Conservation (phyloP, 805 yeast genomes). For the Sugiyamaella chiloensis region DNA sequence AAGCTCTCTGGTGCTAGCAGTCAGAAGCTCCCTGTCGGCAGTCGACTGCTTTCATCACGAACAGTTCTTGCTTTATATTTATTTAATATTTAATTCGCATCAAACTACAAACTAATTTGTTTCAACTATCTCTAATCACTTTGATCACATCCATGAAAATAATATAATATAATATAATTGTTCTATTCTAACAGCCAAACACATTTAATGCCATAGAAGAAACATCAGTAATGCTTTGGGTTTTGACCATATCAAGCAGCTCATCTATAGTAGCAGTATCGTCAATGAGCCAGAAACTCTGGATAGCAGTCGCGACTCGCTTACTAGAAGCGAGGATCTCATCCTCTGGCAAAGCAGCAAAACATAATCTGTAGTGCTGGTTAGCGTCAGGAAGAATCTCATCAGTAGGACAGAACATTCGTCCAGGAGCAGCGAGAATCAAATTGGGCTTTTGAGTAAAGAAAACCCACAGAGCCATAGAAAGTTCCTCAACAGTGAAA, state of each 20-base stretch:
- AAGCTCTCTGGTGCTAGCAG: too few species aligned
- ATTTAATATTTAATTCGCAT: too few species aligned
- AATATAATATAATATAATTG: too few species aligned
- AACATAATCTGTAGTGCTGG: conserved; percentile 19
- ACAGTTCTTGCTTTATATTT: too few species aligned
- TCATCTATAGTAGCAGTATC: conserved; percentile 14
- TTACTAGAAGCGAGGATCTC: conserved; percentile 11
- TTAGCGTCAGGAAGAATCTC: conserved; percentile 8
- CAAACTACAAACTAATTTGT: too few species aligned
- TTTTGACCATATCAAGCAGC: conserved; percentile 1
- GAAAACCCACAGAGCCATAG: conserved; percentile 18
- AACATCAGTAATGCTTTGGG: neutral
- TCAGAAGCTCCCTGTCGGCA: too few species aligned
- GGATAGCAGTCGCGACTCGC: conserved; percentile 18
- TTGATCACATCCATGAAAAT: too few species aligned
- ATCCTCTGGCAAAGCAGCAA: conserved; percentile 21
- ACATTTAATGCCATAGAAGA: neutral
- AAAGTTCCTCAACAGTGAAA: conserved; percentile 13
- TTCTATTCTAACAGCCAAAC: conserved; percentile 1
- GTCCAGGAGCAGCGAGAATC: conserved; percentile 19
- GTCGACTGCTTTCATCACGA: too few species aligned
- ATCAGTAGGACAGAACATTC: conserved; percentile 15
- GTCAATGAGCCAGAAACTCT: conserved; percentile 14
- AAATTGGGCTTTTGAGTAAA: conserved; percentile 15
- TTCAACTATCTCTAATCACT: too few species aligned